Evolutionary conservation across 2,329 filamentous ascomycete genomes (phyloP).

Genomic region (Chaetomium sp.): DNA sequence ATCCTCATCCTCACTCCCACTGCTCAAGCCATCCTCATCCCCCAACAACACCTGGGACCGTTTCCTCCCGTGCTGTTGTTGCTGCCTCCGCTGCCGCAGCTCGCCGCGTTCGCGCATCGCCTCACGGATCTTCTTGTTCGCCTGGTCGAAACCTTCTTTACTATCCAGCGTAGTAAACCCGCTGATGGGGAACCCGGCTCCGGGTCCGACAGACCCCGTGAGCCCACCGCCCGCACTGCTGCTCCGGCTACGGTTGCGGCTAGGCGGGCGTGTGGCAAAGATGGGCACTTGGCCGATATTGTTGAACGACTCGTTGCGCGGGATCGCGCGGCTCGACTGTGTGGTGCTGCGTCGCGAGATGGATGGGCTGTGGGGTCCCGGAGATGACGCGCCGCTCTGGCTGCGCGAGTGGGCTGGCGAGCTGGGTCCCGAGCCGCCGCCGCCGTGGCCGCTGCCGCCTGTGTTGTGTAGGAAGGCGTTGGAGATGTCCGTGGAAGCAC

Average conservation of each 20-base stretch:
- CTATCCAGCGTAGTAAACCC: constrained; percentile 63
- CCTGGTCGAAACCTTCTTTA: constrained; percentile 70
- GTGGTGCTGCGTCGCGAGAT: constrained; percentile 46
- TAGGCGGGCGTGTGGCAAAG: constrained; percentile 84
- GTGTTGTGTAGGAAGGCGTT: neutral
- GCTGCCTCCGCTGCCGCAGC: constrained; percentile 39
- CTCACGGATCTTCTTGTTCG: constrained; percentile 73
- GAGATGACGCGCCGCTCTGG: constrained; percentile 44
- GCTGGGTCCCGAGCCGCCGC: constrained; percentile 19
- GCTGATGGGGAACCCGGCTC: constrained; percentile 56
- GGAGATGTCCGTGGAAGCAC: constrained; percentile 23
- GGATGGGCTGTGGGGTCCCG: constrained; percentile 31
- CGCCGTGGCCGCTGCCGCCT: neutral
- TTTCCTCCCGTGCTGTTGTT: constrained; percentile 36
- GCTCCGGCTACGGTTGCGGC: constrained; percentile 63
- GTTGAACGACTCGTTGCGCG: constrained; percentile 88
- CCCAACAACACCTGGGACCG: constrained; percentile 27
- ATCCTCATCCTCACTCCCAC: constrained; percentile 10
- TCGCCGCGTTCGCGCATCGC: constrained; percentile 77
- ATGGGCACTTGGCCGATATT: constrained; percentile 83
- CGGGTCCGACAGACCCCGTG: constrained; percentile 25
- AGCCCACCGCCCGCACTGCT: constrained; percentile 58
- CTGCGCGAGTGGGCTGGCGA: constrained; percentile 29
- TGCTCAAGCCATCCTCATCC: constrained; percentile 33
- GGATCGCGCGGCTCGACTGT: constrained; percentile 49